Conservation (phyloP, 75 land plant species). For the Picea sitchensis region DNA sequence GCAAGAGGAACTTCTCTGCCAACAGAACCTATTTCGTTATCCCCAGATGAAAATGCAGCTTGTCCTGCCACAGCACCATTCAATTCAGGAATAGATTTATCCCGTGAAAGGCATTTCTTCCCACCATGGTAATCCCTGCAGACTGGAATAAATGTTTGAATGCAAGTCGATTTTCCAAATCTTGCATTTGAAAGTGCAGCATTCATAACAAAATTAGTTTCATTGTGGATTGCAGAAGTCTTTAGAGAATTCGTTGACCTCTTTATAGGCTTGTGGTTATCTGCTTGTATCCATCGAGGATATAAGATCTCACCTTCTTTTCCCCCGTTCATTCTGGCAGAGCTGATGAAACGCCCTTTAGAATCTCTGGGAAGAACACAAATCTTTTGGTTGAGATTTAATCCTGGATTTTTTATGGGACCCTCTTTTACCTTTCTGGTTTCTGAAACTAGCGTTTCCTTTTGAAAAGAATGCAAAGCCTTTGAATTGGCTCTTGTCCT, state of each 20-base stretch:
- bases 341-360: slow-evolving; percentile 3
- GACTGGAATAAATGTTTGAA: not conserved
- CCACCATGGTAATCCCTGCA: not conserved
- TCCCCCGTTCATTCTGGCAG: not conserved
- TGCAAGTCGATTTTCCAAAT: too few species aligned
- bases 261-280: not conserved
- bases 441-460: not conserved
- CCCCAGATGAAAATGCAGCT: not conserved
- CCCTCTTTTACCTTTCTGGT: not conserved
- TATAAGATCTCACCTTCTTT: not conserved
- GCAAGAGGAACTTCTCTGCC: not conserved
- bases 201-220: not conserved
- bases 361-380: slow-evolving; percentile 1
- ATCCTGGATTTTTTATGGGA: not conserved
- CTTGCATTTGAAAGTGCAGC: not conserved
- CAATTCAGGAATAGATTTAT: too few species aligned
- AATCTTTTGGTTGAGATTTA: not conserved
- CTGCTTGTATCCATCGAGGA: not conserved
- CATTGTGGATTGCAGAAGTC: not conserved
- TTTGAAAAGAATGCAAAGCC: not conserved
- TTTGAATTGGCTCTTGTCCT: not conserved
- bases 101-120: not conserved
- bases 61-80: not conserved
- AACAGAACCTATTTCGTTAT: not conserved
- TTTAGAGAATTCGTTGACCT: not conserved